Conservation (phyloP, 2,329 filamentous ascomycete genomes). For the Pseudocercospora eumusae region DNA sequence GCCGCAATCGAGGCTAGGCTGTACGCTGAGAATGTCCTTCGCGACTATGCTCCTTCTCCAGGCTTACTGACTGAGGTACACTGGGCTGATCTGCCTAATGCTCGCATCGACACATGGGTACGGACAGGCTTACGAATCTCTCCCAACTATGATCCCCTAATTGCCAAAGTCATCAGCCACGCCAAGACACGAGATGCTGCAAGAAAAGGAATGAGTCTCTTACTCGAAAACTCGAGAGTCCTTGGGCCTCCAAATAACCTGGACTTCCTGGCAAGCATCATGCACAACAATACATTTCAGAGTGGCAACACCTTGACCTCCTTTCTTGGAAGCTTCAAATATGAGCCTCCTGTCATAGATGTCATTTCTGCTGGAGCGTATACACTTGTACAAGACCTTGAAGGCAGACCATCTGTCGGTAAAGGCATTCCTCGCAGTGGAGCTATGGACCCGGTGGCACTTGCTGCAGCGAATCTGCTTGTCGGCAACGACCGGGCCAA, state of each 20-base stretch:
- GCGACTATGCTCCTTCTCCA: constrained; percentile 60
- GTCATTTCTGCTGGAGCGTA: constrained; percentile 59
- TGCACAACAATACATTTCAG: constrained; percentile 50
- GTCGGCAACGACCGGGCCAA: constrained; percentile 57
- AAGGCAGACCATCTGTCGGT: constrained; percentile 58
- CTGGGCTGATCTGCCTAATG: constrained; percentile 52
- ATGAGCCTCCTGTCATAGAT: constrained; percentile 55
- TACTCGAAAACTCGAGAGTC: constrained; percentile 51
- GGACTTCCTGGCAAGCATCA: constrained; percentile 56
- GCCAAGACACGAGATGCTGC: constrained; percentile 46
- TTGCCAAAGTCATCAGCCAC: constrained; percentile 55
- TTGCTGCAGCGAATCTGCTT: constrained; percentile 60
- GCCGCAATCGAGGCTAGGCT: constrained; percentile 57
- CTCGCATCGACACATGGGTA: constrained; percentile 66
- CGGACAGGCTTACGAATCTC: constrained; percentile 58
- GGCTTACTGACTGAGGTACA: constrained; percentile 57
- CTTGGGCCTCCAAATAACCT: constrained; percentile 60
- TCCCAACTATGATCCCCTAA: constrained; percentile 55
- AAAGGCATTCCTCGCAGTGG: constrained; percentile 62
- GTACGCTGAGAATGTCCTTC: constrained; percentile 61
- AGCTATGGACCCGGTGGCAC: constrained; percentile 63
- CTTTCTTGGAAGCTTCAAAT: constrained; percentile 57
- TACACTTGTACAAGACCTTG: constrained; percentile 61
- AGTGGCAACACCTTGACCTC: constrained; percentile 59
- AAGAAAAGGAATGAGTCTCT: constrained; percentile 47